Base-by-base conservation (phyloP, 805 yeast species). In the Saccharomycopsis oosterbeekiorum region DNA sequence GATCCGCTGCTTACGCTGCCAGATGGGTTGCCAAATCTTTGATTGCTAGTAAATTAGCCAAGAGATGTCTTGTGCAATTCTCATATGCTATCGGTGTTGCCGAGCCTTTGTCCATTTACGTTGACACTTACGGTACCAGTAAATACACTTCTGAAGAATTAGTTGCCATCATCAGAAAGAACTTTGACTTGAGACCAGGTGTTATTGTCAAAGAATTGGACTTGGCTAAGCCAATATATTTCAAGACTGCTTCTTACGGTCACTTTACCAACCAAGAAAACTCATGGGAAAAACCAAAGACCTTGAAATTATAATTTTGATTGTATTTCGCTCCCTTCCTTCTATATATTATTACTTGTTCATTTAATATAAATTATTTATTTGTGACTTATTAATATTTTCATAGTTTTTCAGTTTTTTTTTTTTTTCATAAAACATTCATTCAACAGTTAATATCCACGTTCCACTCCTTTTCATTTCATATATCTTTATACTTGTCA, bases 41-140 rank as follows among this genome's bases (percentile, higher is more conserved):
- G 71, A 96, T 94, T 68, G 80, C 83, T 71, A 97, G 99, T 67
- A 93, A 94, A 69, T 83, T 94, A 72, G 96, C 97, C 72, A 89
- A 88, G 81, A 91, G 99, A 83, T 96, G 92, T 67, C 84, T 94
- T 71, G 99, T 94, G 65, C 99, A 94, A 82, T 91, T 91, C 82
- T 93, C 99, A 57, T 94, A 94, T 78, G 99, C 99, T 75, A 94
- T 94, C 76, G 99, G 99, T 89, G 97, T 94, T 71, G 98, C 99
- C 71, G 98, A 94, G 81, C 99, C 99, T 74, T 85, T 94, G 76
- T 90, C 97, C 63, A 88, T 94, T 78, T 88, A 90, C 78, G 97
- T 94, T 71, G 98, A 94, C 80, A 87, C 97, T 67, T 94, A 94
- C 79, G 99, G 99, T 75, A 94, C 99, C 68, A 92, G 97, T 70